Percentiles rank a stretch among this genome's conserved stretches.
Evolutionary conservation across 1,284 basidiomycete species (phyloP).

Genomic region (Schizophyllum commune): DNA sequence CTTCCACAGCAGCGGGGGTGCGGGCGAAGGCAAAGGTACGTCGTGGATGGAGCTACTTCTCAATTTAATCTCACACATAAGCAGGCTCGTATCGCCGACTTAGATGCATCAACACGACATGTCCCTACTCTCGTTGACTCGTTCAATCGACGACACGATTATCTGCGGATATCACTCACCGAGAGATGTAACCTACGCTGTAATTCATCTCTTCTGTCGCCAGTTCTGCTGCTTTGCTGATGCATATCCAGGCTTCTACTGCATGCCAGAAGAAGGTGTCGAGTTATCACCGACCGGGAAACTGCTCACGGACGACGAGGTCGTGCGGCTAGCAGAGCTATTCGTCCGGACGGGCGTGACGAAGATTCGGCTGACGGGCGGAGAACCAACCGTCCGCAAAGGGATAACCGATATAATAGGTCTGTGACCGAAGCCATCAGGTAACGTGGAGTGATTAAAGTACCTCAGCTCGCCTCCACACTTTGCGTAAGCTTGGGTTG

Average conservation of each 20-base stretch:
- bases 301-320: slow-evolving; percentile 70
- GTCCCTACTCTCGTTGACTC: slow-evolving; percentile 37
- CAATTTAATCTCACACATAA: not conserved
- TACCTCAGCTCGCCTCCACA: slow-evolving; percentile 43
- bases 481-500: slow-evolving; percentile 53
- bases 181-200: slow-evolving; percentile 86
- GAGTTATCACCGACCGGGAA: slow-evolving; percentile 64
- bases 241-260: slow-evolving; percentile 64
- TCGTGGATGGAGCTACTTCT: not conserved
- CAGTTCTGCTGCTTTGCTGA: slow-evolving; percentile 3
- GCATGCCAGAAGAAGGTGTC: slow-evolving; percentile 82
- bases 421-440: slow-evolving; percentile 22
- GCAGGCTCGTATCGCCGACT: not conserved
- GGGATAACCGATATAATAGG: slow-evolving; percentile 71
- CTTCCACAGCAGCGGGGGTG: not conserved
- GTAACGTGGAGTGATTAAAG: not conserved
- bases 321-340: slow-evolving; percentile 65
- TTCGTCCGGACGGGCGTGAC: slow-evolving; percentile 80
- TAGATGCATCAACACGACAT: not conserved
- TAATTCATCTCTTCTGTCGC: slow-evolving; percentile 23
- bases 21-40: not conserved
- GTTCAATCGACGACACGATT: slow-evolving; percentile 68
- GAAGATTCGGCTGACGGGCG: slow-evolving; percentile 84
- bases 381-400: slow-evolving; percentile 81
- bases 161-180: slow-evolving; percentile 80